phyloP scores from a whole-genome alignment of 1,139 yeast genomes.

The Suhomyces terraborum region DNA sequence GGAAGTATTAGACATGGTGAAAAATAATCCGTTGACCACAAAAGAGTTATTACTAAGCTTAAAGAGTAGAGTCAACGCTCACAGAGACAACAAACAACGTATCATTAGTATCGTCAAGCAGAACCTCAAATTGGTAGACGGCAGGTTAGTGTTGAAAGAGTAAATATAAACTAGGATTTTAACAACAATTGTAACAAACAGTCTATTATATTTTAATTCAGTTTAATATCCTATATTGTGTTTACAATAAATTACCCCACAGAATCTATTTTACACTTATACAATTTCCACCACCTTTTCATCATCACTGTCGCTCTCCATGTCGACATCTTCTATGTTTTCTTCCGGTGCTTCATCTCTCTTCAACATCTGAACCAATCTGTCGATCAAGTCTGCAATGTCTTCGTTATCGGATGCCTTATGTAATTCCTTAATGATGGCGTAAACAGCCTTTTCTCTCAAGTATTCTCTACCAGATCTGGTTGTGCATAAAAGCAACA shows the following conservation, averaged over 20 bases:
- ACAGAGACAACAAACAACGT: constrained; percentile 68
- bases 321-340: constrained; percentile 25
- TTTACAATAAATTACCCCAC: constrained; percentile 1
- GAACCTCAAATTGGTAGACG: constrained; percentile 67
- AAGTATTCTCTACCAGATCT: constrained; percentile 69
- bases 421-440: constrained; percentile 82
- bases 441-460: constrained; percentile 78
- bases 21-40: constrained; percentile 61
- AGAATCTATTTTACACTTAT: constrained; percentile 20
- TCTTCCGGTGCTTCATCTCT: constrained; percentile 72
- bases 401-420: constrained; percentile 62
- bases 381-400: constrained; percentile 67
- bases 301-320: constrained; percentile 36
- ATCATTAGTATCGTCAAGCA: constrained; percentile 70
- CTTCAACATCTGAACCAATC: constrained; percentile 83
- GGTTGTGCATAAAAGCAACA: constrained; percentile 77
- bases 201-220: no score
- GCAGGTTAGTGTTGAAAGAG: constrained; percentile 62
- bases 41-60: constrained; percentile 64
- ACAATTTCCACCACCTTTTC: constrained; percentile 57
- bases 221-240: neutral
- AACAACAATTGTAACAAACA: neutral
- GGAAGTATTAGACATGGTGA: constrained; percentile 70
- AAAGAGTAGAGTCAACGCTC: constrained; percentile 64
- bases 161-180: constrained; percentile 6